These are phyloP conservation scores for Magnolia kwangsiensis DNA, from an alignment of 164 flowering plant species.

Conservation along the genomic window DNA sequence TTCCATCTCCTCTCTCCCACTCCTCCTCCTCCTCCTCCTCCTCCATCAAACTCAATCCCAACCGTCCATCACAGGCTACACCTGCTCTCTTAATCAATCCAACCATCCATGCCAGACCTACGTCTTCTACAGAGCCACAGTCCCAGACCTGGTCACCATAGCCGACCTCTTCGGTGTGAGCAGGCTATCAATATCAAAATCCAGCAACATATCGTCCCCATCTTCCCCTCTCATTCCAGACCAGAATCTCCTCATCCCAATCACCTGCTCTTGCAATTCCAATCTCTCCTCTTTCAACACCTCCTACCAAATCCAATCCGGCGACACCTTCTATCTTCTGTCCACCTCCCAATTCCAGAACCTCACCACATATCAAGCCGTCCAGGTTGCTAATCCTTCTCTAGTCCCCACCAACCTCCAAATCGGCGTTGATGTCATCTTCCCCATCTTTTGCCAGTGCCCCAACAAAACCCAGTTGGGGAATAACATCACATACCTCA, in stretches of 20 bases:
- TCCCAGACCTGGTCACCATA: conserved; percentile 65
- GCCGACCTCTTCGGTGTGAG: conserved; percentile 75
- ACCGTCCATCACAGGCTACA: conserved; percentile 47
- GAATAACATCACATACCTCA: conserved; percentile 35
- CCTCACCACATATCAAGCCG: conserved; percentile 73
- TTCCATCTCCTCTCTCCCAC: not conserved
- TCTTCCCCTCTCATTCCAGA: conserved; percentile 41
- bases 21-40: conserved; percentile 9
- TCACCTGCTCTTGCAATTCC: conserved; percentile 62
- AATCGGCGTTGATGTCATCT: conserved; percentile 38
- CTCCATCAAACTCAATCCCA: conserved; percentile 13
- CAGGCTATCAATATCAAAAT: conserved; percentile 52
- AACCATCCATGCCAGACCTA: conserved; percentile 61
- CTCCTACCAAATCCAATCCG: conserved; percentile 44
- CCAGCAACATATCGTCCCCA: conserved; percentile 68
- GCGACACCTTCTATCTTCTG: conserved; percentile 57
- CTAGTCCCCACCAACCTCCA: conserved; percentile 44
- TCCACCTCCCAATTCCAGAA: conserved; percentile 50
- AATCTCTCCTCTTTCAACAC: conserved; percentile 40
- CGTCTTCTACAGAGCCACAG: conserved; percentile 47
- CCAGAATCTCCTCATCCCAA: conserved; percentile 69
- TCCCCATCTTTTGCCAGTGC: conserved; percentile 85
- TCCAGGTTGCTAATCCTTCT: conserved; percentile 59
- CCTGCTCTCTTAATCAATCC: conserved; percentile 42
- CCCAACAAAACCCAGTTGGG: conserved; percentile 41